phyloP scores from a whole-genome alignment of 164 flowering plant genomes.

The Umbellularia californica region DNA sequence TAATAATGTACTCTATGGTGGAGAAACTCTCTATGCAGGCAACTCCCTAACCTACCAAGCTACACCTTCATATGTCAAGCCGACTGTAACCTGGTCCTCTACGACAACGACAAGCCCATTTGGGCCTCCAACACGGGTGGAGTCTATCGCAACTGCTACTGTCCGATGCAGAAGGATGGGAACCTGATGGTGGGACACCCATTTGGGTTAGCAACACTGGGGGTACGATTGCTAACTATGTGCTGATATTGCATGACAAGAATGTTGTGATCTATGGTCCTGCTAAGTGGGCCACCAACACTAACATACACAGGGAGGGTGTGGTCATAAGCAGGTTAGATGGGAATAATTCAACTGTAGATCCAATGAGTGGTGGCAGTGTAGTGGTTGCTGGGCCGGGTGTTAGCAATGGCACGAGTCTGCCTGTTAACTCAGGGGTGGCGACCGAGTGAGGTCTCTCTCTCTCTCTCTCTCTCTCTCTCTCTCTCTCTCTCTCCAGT shows the following conservation, averaged over 20 bases:
- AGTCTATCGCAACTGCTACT: background rate
- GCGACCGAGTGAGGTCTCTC: too few relatives aligned
- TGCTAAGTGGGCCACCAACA: background rate
- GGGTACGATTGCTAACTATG: background rate
- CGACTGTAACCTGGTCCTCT: background rate
- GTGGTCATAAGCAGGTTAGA: background rate
- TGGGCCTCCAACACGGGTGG: background rate
- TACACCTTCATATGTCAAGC: background rate
- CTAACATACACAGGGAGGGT: background rate
- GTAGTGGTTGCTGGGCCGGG: background rate
- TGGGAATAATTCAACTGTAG: too few relatives aligned
- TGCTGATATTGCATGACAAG: background rate
- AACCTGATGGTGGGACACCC: background rate
- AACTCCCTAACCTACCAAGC: background rate
- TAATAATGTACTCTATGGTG: too few relatives aligned
- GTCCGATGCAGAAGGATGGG: background rate
- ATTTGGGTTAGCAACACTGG: background rate
- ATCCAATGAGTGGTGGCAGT: too few relatives aligned
- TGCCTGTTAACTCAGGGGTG: too few relatives aligned
- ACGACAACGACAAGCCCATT: background rate
- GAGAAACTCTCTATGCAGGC: too few relatives aligned
- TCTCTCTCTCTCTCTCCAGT: too few relatives aligned
- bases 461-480: too few relatives aligned
- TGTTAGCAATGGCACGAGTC: background rate
- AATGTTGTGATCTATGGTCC: background rate